Evolutionary conservation across 768 basidiomycete species (phyloP), one percentile per base, ranked within the genome.

Genomic region (Scleroderma citrinum): DNA sequence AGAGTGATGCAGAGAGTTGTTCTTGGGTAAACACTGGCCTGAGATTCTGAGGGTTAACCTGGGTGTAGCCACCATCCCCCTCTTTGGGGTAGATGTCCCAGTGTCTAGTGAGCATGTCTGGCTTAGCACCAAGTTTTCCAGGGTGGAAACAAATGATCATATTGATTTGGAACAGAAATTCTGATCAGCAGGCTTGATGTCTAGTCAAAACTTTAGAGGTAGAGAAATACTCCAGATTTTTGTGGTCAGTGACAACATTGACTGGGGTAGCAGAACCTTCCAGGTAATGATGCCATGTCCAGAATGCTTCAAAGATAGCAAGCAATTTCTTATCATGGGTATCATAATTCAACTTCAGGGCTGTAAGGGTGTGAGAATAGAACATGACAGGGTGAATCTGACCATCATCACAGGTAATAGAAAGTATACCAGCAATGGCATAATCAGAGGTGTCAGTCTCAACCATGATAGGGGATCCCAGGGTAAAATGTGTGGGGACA

Each of bases 271-370:
- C 16, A 3, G 16, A n/a, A 16, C 36, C 61, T 42, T 63, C 56
- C 6, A 67, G 59, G 44, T 60, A 69, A 10, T 61, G 56, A n/a
- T 62, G 57, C 67, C 66, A 67, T n/a, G 68, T 60, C 16, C 54
- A 23, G 24, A 75, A 57, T 0, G 67, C 63, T 40, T 65, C 40
- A n/a, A 76, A 61, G 35, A 79, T 75, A 0, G 76, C 72, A 3
- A 78, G 65, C 6, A 80, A 16, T n/a, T 37, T 16, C 16, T 37
- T 37, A n/a, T 37, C 54, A 46, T 73, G 62, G 34, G 68, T 66
- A 13, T 72, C 62, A 54, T 78, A 78, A 57, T 78, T 77, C 10
- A 62, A 48, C 56, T 78, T 70, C 1, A 68, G 62, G 2, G 54
- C 32, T 20, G 55, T 37, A 2, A 37, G 16, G 16, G 36, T 37